Conservation (phyloP, 345 rosid species). For the Linum tenue region DNA sequence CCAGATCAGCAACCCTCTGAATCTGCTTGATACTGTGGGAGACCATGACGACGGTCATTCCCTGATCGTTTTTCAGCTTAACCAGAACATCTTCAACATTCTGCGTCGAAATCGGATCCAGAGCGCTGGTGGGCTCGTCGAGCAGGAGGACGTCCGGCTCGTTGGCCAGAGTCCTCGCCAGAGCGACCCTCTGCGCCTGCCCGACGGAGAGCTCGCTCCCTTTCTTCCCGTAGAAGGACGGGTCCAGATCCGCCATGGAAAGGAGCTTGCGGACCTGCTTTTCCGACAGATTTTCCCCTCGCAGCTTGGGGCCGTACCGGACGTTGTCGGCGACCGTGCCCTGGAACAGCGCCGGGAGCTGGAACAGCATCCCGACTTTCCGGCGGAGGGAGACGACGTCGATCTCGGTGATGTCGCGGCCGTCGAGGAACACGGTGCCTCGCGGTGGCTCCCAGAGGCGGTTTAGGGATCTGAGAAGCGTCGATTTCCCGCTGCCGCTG, state of each 20-base stretch:
- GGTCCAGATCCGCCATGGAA: conserved; percentile 61
- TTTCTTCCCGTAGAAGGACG: conserved; percentile 41
- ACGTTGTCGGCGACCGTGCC: conserved; percentile 81
- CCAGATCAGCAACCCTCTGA: conserved; percentile 72
- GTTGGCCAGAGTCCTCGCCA: conserved; percentile 82
- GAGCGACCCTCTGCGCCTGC: conserved; percentile 91
- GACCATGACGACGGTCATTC: conserved; percentile 59
- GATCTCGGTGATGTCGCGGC: conserved; percentile 43
- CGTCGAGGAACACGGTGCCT: conserved; percentile 57
- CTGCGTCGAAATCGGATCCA: conserved; percentile 79
- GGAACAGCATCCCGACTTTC: conserved; percentile 91
- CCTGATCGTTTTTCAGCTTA: conserved; percentile 57
- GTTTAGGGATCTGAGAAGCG: conserved; percentile 62
- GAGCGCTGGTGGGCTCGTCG: conserved; percentile 81
- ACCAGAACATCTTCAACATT: conserved; percentile 75
- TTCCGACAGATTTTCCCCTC: conserved; percentile 53
- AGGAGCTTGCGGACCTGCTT: conserved; percentile 48
- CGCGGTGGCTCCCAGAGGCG: conserved; percentile 86
- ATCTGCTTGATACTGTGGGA: conserved; percentile 91
- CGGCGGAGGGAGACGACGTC: conserved; percentile 75
- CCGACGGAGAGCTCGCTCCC: conserved; percentile 69
- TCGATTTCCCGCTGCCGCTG: conserved; percentile 92
- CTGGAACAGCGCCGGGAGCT: conserved; percentile 76
- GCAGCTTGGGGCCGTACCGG: conserved; percentile 68
- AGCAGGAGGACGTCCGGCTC: conserved; percentile 76